Conservation (phyloP, 2,329 filamentous ascomycete species). For the Bipolaris zeicola region DNA sequence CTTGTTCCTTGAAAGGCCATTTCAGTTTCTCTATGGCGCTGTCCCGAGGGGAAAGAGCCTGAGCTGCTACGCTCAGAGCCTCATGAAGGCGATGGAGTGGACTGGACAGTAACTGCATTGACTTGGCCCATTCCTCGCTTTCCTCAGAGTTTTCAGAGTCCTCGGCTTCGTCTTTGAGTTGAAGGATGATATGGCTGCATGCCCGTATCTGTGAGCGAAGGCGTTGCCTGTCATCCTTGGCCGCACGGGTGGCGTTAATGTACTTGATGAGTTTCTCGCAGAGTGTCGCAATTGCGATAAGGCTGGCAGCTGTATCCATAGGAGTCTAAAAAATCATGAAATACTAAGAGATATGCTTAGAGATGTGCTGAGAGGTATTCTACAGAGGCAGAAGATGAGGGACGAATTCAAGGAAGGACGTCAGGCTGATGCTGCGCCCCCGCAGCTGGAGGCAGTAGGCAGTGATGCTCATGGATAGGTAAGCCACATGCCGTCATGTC, state of each 20-base stretch:
- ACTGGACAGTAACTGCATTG: not conserved
- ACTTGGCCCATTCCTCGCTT: conserved; percentile 5
- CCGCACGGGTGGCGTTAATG: conserved; percentile 26
- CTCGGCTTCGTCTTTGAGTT: conserved; percentile 6
- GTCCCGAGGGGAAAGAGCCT: not conserved
- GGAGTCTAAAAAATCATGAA: not conserved
- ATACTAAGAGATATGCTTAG: not conserved
- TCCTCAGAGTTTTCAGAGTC: conserved; percentile 4
- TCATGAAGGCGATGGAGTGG: conserved; percentile 1
- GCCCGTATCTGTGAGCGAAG: conserved; percentile 12
- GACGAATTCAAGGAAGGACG: not conserved
- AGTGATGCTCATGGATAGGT: not conserved
- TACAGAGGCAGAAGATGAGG: not conserved
- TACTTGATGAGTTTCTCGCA: conserved; percentile 25
- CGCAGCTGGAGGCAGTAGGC: not conserved
- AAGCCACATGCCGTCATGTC: not conserved
- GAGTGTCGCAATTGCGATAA: conserved; percentile 31
- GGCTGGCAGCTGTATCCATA: conserved; percentile 18
- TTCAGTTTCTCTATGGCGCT: conserved; percentile 7
- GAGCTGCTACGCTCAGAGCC: not conserved
- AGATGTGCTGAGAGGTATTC: not conserved
- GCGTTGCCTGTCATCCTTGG: conserved; percentile 22
- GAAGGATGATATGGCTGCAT: conserved; percentile 4
- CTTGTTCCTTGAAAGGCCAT: too few relatives aligned
- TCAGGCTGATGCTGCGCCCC: not conserved